Evolutionary conservation across 768 basidiomycete genomes (phyloP), one percentile per base, ranked within the genome.

Genomic region (Amanita exitialis): DNA sequence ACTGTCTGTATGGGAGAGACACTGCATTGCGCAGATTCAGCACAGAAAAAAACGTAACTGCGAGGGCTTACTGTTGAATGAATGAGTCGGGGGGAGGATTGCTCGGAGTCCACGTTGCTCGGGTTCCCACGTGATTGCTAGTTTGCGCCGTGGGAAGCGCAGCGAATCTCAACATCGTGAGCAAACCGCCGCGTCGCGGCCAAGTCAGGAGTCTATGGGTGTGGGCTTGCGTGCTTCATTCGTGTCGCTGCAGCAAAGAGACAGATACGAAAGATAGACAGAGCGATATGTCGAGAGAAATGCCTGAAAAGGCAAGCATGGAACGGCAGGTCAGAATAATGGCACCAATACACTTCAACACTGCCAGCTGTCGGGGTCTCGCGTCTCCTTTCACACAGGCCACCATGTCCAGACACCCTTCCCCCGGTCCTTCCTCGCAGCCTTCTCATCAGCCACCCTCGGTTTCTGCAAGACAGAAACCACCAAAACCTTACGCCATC

Each of bases 321-420:
- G 63, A 65, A 65, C 65, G 58, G 50, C 58, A 4, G 18, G 20
- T 43, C 52, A 56, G 58, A 60, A 59, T 58, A 59, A 61, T 55
- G 57, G 34, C 55, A 51, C 57, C 56, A 58, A 62, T 57, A 59
- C 47, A 57, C 58, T 42, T 59, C 60, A 59, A 59, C 59, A 61
- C 58, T 67, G 65, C 67, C 68, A 69, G 62, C 66, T 65, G 64
- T 64, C 67, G 55, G 56, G 54, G 53, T 63, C 64, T 64, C 62
- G 59, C 57, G 55, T 61, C 65, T 53, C 63, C 55, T 64, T 64
- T 66, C 67, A 65, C 62, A 65, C 62, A 65, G 57, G 62, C 76
- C 74, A 73, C 70, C 79, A 86, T 85, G 83, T 83, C 83, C 59
- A 71, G 77, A 62, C 78, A 75, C 59, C 75, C 77, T 18, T 80